These are phyloP conservation scores for Geotrichum reessii DNA, from an alignment of 1,139 yeast species.

Conservation along the genomic window DNA sequence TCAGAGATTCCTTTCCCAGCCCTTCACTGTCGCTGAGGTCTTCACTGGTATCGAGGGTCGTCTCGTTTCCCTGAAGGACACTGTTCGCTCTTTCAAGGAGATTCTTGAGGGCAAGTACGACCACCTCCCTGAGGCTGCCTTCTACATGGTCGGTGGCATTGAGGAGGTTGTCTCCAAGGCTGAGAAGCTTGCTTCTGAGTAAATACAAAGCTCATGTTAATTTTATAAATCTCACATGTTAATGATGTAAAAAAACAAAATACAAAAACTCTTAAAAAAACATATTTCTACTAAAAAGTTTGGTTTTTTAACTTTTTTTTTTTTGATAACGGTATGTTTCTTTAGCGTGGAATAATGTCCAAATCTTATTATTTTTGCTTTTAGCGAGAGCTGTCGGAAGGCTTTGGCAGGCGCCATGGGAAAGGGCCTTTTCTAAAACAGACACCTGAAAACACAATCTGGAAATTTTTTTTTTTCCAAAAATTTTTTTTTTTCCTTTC, in stretches of 20 bases:
- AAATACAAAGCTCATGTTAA: conserved; percentile 2
- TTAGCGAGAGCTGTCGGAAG: background rate
- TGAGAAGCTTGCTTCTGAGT: conserved; percentile 95
- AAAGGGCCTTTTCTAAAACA: background rate
- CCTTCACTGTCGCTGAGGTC: conserved; percentile 98
- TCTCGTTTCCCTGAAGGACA: conserved; percentile 93
- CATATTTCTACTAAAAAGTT: background rate
- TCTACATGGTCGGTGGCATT: conserved; percentile 99
- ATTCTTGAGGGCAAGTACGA: conserved; percentile 98
- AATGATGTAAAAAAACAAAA: conserved; percentile 7
- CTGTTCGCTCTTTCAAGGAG: conserved; percentile 90
- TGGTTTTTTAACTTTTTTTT: background rate
- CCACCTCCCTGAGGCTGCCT: conserved; percentile 97
- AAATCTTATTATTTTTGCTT: background rate
- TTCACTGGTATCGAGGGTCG: conserved; percentile 99
- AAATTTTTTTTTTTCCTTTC: background rate
- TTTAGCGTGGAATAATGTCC: background rate
- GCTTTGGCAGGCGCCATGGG: background rate
- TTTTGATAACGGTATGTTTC: background rate
- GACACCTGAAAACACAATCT: background rate
- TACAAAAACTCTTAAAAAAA: background rate
- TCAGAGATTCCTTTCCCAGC: conserved; percentile 99
- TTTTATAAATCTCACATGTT: conserved; percentile 11
- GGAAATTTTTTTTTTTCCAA: background rate
- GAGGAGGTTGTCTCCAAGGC: conserved; percentile 98